A percentile compares a stretch with the other conserved stretches of the same genome.
These are phyloP conservation scores for Wickerhamiella qilinensis DNA, from an alignment of 805 yeast genomes.

Conservation along the genomic window DNA sequence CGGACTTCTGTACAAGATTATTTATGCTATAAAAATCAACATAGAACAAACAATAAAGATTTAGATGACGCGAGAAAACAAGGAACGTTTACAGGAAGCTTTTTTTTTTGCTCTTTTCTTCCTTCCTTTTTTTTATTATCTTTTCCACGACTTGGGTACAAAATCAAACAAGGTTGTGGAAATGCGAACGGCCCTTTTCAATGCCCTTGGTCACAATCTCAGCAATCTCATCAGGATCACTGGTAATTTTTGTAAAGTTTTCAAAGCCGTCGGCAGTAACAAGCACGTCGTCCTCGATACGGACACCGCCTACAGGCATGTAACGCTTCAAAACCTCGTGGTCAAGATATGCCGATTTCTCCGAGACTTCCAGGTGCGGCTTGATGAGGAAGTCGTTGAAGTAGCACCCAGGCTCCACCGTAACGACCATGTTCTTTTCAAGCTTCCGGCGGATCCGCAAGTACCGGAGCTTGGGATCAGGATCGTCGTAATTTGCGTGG, in stretches of 20 bases:
- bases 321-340: constrained; percentile 53
- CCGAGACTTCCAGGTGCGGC: constrained; percentile 28
- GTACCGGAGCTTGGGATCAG: constrained; percentile 58
- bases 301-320: constrained; percentile 88
- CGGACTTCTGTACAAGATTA: not conserved
- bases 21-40: too few relatives aligned
- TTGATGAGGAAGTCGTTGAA: constrained; percentile 72
- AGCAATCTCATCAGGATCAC: constrained; percentile 71
- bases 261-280: constrained; percentile 66
- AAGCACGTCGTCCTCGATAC: constrained; percentile 86
- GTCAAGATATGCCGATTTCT: constrained; percentile 43
- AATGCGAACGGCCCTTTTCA: constrained; percentile 40
- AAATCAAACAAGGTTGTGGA: constrained; percentile 44
- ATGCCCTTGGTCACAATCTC: constrained; percentile 56
- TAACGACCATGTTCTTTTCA: constrained; percentile 65
- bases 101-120: too few relatives aligned
- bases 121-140: too few relatives aligned
- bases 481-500: constrained; percentile 65
- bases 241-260: constrained; percentile 66
- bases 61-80: too few relatives aligned
- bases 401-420: constrained; percentile 91
- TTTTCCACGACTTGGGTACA: too few relatives aligned
- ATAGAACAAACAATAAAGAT: too few relatives aligned
- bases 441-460: constrained; percentile 67
- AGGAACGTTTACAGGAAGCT: too few relatives aligned